Percentiles rank a stretch among this genome's conserved stretches.
Evolutionary conservation across 2,329 filamentous ascomycete species (phyloP).

Genomic region (Alternaria consortialis): DNA sequence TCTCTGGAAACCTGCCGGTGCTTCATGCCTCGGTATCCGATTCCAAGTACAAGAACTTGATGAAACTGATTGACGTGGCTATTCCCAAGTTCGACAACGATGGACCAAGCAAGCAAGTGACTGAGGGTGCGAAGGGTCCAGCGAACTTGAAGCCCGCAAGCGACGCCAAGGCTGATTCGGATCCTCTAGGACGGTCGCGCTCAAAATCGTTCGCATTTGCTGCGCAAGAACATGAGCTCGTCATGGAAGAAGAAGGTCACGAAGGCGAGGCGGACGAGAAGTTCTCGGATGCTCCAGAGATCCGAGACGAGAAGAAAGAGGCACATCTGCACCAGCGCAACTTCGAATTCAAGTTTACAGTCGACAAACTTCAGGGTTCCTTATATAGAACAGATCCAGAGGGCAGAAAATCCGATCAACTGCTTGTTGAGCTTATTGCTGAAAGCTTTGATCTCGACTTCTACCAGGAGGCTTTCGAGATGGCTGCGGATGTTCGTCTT

Average conservation of each 20-base stretch:
- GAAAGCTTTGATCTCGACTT: slow-evolving; percentile 88
- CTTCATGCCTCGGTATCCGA: slow-evolving; percentile 93
- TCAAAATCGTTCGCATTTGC: slow-evolving; percentile 80
- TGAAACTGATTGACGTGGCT: slow-evolving; percentile 95
- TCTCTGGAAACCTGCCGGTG: slow-evolving; percentile 91
- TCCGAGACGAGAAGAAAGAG: slow-evolving; percentile 56
- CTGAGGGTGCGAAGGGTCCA: slow-evolving; percentile 45
- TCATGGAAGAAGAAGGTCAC: slow-evolving; percentile 77
- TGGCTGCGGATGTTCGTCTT: slow-evolving; percentile 90
- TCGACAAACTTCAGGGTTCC: slow-evolving; percentile 92
- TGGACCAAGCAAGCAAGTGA: slow-evolving; percentile 47
- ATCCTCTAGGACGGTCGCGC: slow-evolving; percentile 61
- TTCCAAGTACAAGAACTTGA: slow-evolving; percentile 94
- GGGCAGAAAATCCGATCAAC: slow-evolving; percentile 75
- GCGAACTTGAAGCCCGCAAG: slow-evolving; percentile 50
- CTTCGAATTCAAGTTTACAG: slow-evolving; percentile 96
- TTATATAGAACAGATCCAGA: slow-evolving; percentile 87
- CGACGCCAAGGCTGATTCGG: slow-evolving; percentile 39
- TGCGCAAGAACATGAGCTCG: slow-evolving; percentile 75
- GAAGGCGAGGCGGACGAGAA: slow-evolving; percentile 70
- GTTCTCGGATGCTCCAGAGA: slow-evolving; percentile 73
- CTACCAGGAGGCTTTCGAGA: slow-evolving; percentile 87
- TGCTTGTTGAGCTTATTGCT: slow-evolving; percentile 90
- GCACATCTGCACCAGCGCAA: slow-evolving; percentile 82
- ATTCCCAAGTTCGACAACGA: slow-evolving; percentile 80